Evolutionary conservation across 1,284 basidiomycete genomes (phyloP), one percentile per base, ranked within the genome.

Genomic region (Sphagnurus paluster): DNA sequence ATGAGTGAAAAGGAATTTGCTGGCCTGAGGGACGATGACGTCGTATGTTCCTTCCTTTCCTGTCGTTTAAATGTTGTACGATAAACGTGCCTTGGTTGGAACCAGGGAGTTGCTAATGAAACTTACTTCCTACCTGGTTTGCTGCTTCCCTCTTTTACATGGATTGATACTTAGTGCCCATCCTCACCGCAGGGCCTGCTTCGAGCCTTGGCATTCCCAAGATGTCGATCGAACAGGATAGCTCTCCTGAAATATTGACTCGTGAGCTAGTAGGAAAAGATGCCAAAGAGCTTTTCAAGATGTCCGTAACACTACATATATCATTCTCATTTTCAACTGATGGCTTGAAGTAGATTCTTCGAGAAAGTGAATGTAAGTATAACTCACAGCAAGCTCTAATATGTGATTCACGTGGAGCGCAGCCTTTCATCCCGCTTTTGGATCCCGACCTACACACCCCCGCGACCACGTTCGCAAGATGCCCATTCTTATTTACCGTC

Each of bases 101-200:
- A 33, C 30, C 47, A 76, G 73, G 85, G 90, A 16, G 82, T 93
- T 28, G 90, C 90, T 23, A 90, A 87, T 58, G 84, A 83, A 62
- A 80, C 76, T 42, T 93, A 88, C 63, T 93, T 93, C 71, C 75
- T 80, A 70, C 87, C 88, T 24, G 88, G 87, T n/a, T n/a, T n/a
- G n/a, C n/a, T n/a, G n/a, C n/a, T n/a, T n/a, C n/a, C n/a, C n/a
- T n/a, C n/a, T n/a, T 37, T 39, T 9, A 59, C 53, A 67, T 64
- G 14, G 23, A 14, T 13, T n/a, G 25, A 33, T 16, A 4, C 48
- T 2, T 17, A 3, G 33, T 21, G 19, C 47, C 24, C 30, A 36
- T 46, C 30, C 43, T 46, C 8, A 44, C n/a, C 13, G 23, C 53
- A 81, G 82, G 84, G n/a, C 85, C 87, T 30, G 82, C 83, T 2